Percentiles rank a stretch among this genome's conserved stretches.
Conservation (phyloP, 805 yeast genomes). For the Zygosaccharomyces kombuchaensis region DNA sequence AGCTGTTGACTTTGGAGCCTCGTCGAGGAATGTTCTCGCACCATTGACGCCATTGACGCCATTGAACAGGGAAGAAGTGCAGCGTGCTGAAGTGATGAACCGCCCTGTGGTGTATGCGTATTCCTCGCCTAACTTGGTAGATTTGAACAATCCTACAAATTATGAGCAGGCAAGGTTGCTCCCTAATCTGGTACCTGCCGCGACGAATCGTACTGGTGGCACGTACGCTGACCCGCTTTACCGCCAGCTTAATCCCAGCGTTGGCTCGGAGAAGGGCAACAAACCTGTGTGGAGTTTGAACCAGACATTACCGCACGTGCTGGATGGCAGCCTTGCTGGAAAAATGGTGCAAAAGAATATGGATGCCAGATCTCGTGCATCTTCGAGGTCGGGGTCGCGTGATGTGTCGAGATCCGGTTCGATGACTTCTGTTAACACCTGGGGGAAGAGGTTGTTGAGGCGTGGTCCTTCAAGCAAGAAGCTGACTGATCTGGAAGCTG, state of each 20-base stretch:
- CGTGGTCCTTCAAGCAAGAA: conserved; percentile 12
- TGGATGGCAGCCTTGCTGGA: conserved; percentile 14
- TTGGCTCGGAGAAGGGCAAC: conserved; percentile 5
- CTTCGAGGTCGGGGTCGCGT: conserved; percentile 14
- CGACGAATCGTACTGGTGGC: conserved; percentile 3
- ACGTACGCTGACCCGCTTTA: conserved; percentile 19
- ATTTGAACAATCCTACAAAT: conserved; percentile 8
- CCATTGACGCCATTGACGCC: conserved; percentile 9
- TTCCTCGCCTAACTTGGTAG: conserved; percentile 16
- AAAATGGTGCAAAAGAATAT: conserved; percentile 14
- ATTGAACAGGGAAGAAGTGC: not conserved
- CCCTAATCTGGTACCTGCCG: conserved; percentile 6
- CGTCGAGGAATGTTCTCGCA: conserved; percentile 6
- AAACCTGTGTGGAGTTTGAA: conserved; percentile 22
- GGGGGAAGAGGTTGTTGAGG: conserved; percentile 12
- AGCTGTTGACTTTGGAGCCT: conserved; percentile 1
- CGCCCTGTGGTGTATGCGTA: conserved; percentile 11
- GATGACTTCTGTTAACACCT: conserved; percentile 16
- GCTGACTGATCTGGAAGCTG: conserved; percentile 17
- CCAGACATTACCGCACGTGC: conserved; percentile 20
- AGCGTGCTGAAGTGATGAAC: not conserved
- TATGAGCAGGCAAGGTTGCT: conserved; percentile 12
- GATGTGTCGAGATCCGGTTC: conserved; percentile 17
- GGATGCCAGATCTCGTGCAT: conserved; percentile 15
- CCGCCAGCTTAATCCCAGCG: conserved; percentile 14